Base-by-base conservation (phyloP, 805 yeast genomes). In the Candida sphagnicola region DNA sequence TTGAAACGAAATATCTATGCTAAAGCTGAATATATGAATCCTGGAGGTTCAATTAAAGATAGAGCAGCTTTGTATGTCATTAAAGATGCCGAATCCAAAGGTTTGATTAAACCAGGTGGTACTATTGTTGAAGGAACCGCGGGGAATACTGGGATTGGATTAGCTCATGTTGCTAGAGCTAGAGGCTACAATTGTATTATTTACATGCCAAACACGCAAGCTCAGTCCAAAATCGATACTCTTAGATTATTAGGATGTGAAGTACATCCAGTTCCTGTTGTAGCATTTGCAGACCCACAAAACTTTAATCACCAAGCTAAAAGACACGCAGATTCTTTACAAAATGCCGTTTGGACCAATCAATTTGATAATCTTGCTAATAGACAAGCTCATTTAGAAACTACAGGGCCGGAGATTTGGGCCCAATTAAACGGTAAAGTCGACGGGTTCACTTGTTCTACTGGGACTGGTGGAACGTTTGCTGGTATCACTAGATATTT, bases 341-440 rank as follows among this genome's bases (percentile, higher is more conserved):
- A 72, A 0, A 87, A 87, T 57, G 93, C 95, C 0, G 89, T 85
- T 13, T 88, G 96, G 95, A 88, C 96, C 14, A 82, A 88, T 59
- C 96, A 88, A 57, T 88, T 88, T 57, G 96, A 88, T 59, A 88
- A 88, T 59, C 54, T 71, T n/a, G 93, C 91, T 45, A 88, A 88
- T 64, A 74, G 95, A 54, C 86, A 82, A 58, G 88, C 95, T 1
- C 96, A 88, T 56, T 80, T 86, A 43, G 87, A 84, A 50, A 80
- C 91, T 41, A 88, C 96, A 0, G 96, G 96, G 0, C 96, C 96
- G 4, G 96, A 87, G 58, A 88, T 88, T 49, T 85, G 93, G 89
- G 77, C 80, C 8, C 96, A 88, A 56, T 70, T 88, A 46, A 64
- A 80, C 42, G 95, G 93, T 10, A 66, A 79, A 49, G 79, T 88